phyloP scores from a whole-genome alignment of 1,284 basidiomycete species.

The Sanghuangporus sanghuang region DNA sequence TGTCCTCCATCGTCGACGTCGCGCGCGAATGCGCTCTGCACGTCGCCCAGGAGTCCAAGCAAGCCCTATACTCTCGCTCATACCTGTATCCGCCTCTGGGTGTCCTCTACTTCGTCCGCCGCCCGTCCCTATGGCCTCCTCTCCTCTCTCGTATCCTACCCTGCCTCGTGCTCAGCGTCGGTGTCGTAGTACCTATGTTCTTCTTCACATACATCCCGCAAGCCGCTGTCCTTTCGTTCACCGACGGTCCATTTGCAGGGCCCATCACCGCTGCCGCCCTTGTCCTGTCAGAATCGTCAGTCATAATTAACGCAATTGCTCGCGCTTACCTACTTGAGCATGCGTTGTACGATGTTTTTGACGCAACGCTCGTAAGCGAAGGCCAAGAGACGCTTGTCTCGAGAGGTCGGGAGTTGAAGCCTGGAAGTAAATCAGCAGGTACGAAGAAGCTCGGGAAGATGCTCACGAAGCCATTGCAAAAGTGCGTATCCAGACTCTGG shows the following conservation, averaged over 20 bases:
- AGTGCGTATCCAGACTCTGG: constrained; percentile 26
- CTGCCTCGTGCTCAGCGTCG: constrained; percentile 17
- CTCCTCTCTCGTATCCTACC: constrained; percentile 18
- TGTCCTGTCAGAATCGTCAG: constrained; percentile 32
- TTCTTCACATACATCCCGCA: constrained; percentile 45
- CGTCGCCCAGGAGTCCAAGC: constrained; percentile 5
- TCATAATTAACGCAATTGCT: constrained; percentile 41
- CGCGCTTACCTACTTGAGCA: constrained; percentile 42
- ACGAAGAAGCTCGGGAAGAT: constrained; percentile 28
- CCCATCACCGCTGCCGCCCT: constrained; percentile 32
- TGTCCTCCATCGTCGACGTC: constrained; percentile 10
- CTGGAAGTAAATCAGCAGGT: constrained; percentile 21
- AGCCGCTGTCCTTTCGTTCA: constrained; percentile 39
- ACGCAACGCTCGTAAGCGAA: constrained; percentile 32
- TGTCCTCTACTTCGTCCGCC: constrained; percentile 17
- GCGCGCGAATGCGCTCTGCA: constrained; percentile 8
- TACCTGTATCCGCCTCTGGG: constrained; percentile 21
- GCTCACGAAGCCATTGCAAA: constrained; percentile 33
- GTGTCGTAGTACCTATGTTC: constrained; percentile 33
- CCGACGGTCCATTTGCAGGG: constrained; percentile 37
- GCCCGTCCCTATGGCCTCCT: constrained; percentile 18
- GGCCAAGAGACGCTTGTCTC: constrained; percentile 33
- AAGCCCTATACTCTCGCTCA: constrained; percentile 12
- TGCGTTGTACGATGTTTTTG: constrained; percentile 42
- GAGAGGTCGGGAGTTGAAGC: constrained; percentile 27